phyloP scores from a whole-genome alignment of 192 early-diverging fungal species.

The Entomortierella beljakovae region DNA sequence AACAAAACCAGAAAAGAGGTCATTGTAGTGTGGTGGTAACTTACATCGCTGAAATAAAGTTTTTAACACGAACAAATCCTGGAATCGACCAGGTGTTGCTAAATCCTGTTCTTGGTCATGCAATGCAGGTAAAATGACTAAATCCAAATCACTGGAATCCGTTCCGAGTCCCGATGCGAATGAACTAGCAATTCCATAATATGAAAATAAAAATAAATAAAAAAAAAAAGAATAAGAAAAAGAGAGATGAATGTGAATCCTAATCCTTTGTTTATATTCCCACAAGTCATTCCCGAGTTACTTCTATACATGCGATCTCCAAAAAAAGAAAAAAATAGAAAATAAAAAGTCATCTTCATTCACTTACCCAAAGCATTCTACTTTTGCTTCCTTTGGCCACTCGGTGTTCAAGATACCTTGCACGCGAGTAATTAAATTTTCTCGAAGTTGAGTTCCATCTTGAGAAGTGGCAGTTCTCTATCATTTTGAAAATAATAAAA shows the following conservation, averaged over 20 bases:
- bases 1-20: too few species aligned
- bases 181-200: conserved; percentile 25
- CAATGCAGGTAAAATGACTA: conserved; percentile 44
- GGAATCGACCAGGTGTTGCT: conserved; percentile 25
- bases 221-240: neutral
- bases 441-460: conserved; percentile 43
- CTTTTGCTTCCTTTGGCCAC: conserved; percentile 50
- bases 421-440: conserved; percentile 37
- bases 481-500: neutral
- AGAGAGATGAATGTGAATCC: neutral
- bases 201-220: neutral
- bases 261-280: neutral
- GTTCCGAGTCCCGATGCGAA: conserved; percentile 49
- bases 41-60: conserved; percentile 50
- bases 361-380: conserved; percentile 45
- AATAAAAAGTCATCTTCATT: too few species aligned
- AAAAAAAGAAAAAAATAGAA: too few species aligned
- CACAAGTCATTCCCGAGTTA: too few species aligned
- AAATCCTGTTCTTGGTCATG: conserved; percentile 41
- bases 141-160: conserved; percentile 45
- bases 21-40: too few species aligned
- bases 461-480: conserved; percentile 28
- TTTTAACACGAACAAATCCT: conserved; percentile 46
- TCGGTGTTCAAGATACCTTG: conserved; percentile 51
- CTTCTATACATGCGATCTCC: too few species aligned